Conservation (phyloP, 176 grass and related monocot genomes). For the Urochloa ruziziensis region DNA sequence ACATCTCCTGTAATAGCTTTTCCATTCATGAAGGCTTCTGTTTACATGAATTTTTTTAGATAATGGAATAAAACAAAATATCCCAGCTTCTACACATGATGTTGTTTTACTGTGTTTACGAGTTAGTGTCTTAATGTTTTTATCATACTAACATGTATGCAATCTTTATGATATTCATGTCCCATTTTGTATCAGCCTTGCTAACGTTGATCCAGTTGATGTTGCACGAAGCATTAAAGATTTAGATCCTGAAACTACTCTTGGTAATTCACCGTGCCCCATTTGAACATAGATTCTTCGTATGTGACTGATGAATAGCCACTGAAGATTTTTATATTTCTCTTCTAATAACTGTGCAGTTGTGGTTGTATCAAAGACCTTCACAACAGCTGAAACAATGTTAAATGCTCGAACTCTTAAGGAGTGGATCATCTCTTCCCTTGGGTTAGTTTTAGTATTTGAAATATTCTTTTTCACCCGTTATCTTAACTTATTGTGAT, state of each 20-base stretch:
- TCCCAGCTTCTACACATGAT: not conserved
- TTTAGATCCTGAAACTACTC: constrained; percentile 91
- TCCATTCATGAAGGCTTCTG: not conserved
- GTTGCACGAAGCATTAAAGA: constrained; percentile 91
- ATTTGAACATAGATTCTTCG: not conserved
- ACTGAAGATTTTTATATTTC: constrained; percentile 9
- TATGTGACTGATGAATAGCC: constrained; percentile 18
- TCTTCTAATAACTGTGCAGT: constrained; percentile 42
- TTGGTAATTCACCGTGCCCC: constrained; percentile 54
- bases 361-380: constrained; percentile 99
- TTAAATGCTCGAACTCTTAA: constrained; percentile 97
- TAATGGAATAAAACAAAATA: not conserved
- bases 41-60: not conserved
- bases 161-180: constrained; percentile 21
- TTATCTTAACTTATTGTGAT: constrained; percentile 2
- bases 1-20: not conserved
- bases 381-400: constrained; percentile 99
- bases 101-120: not conserved
- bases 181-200: constrained; percentile 62
- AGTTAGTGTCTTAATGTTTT: not conserved
- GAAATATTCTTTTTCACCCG: not conserved
- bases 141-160: not conserved
- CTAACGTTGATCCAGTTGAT: constrained; percentile 99
- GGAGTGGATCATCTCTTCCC: constrained; percentile 87
- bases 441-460: constrained; percentile 67